Evolutionary conservation across 208 protist genomes (phyloP), one percentile per base, ranked within the genome.

Genomic region (Leishmania turanica): DNA sequence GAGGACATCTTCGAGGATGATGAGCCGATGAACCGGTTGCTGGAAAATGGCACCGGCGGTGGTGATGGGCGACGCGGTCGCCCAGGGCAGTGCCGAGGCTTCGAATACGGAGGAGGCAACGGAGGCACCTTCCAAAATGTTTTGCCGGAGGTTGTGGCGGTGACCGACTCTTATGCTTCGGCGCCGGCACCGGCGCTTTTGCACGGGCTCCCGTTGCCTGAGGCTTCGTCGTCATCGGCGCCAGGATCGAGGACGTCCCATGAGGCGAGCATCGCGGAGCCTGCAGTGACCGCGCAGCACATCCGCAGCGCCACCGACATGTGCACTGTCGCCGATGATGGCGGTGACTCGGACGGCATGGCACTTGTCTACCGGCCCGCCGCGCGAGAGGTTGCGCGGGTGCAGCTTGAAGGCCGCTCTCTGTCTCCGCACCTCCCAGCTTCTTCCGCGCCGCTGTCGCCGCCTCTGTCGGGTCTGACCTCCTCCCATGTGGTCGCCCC

Each of bases 131-230:
- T 60, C 40, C 49, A 69, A 45, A 62, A 79, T 56, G 76, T 79
- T 21, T 68, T 79, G 42, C 76, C 76, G 27, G 76, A 40, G 19
- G 64, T 79, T 17, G 76, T 79, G 42, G 56, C 60, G 24, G 62
- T 79, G 58, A 79, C 76, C 6, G 62, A 64, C 34, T 42, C 73
- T 47, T 72, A 56, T 45, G 62, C 60, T n/a, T 49, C 76, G 5
- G 76, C n/a, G 24, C 76, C 76, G 37, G 62, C 62, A 31, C 76
- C 76, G 24, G 58, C 24, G 45, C 75, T 78, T 42, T 64, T 78
- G 51, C 75, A 78, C 42, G 60, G 40, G 51, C 54, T 78, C 68
- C 54, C 58, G 58, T 47, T 40, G 27, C 34, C 75, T 49, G 51
- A 58, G 75, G 40, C 49, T 24, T 75, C 13, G 5, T 60, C 49